Base-by-base conservation (phyloP, 1,284 basidiomycete species). In the Sparassis latifolia region DNA sequence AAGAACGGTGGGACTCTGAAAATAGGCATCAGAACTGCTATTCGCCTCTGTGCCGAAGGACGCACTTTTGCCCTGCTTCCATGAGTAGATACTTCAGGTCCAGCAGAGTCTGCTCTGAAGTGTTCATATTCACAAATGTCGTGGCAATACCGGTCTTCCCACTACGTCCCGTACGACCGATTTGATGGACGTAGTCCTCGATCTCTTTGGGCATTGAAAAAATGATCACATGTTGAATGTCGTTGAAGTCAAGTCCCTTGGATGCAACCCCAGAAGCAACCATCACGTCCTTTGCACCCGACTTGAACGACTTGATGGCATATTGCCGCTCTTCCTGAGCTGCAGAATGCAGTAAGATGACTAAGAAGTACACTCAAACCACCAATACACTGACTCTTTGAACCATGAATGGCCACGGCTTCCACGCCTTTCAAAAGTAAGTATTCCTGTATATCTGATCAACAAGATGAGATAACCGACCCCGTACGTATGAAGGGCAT, bases 161-260 rank as follows among this genome's bases (percentile, higher is more conserved):
- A 55, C 90, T 93, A 57, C 97, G 86, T 49, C 97, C 97, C 2
- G 97, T 99, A 58, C 97, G 89, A 29, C 97, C 97, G 59, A 99
- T 98, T 69, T 98, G 95, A 74, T 99, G 97, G 33, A 97, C 93
- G 61, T 95, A 95, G 66, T 96, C 93, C 71, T 97, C 97, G 52
- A 99, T 98, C 72, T 99, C 97, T 68, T 97, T 98, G 0, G 97
- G 97, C 97, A 99, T 99, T 10, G 91, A 87, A 69, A 95, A 99
- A 55, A 96, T 97, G 67, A 96, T 95, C 59, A 96, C 93, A 62
- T 96, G 94, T 60, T 96, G 96, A 55, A 99, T 97, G 64, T 98
- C 95, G 67, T 90, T 94, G 69, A 99, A 99, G 69, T 99, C 97
- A 52, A 99, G 81, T 31, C 97, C 97, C 67, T 99, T 99, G 44